phyloP scores from a whole-genome alignment of 441 rosid species.

The Eruca vesicaria region DNA sequence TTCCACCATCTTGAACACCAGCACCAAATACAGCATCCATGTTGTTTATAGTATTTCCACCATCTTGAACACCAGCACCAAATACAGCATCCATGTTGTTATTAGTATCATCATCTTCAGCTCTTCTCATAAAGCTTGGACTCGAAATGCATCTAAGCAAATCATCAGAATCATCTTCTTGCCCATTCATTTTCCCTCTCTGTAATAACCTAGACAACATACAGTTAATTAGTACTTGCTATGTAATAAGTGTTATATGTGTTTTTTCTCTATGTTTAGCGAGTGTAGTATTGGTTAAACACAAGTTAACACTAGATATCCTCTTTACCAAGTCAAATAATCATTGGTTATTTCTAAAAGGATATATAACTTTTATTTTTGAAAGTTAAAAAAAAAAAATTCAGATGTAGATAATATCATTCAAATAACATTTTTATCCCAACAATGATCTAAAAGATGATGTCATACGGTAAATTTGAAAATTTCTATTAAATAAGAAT shows the following conservation, averaged over 20 bases:
- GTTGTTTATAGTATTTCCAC: neutral
- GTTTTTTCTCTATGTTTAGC: neutral
- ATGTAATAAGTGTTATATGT: neutral
- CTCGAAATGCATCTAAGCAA: neutral
- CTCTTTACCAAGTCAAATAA: neutral
- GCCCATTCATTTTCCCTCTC: slow-evolving; percentile 3
- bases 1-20: neutral
- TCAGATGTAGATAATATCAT: neutral
- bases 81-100: neutral
- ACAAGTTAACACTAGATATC: neutral
- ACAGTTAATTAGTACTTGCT: neutral
- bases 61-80: neutral
- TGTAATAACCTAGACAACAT: neutral
- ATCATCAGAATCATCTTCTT: neutral
- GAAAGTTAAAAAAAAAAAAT: neutral
- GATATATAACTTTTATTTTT: neutral
- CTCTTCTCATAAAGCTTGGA: neutral
- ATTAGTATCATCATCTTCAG: neutral
- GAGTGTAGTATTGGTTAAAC: neutral
- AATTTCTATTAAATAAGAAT: neutral
- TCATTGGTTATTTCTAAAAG: neutral
- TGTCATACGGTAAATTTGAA: neutral
- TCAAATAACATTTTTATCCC: neutral
- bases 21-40: neutral
- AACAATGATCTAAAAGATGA: neutral